These are phyloP conservation scores for Tephrocybe rancida DNA, from an alignment of 768 basidiomycete genomes.

Conservation along the genomic window DNA sequence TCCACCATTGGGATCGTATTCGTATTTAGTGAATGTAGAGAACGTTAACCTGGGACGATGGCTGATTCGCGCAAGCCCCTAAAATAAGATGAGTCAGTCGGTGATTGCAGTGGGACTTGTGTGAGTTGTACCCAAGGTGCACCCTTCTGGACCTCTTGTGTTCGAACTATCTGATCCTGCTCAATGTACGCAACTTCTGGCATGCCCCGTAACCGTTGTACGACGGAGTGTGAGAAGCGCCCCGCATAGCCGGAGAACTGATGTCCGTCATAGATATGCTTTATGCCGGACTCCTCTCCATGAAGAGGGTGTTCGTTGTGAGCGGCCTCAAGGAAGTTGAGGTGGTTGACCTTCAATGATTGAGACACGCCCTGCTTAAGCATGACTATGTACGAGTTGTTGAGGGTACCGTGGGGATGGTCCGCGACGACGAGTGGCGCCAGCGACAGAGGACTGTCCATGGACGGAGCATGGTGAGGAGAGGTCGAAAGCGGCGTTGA, in stretches of 20 bases:
- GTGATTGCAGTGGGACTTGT: neutral
- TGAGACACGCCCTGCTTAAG: slow-evolving; percentile 71
- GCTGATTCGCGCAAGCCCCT: slow-evolving; percentile 96
- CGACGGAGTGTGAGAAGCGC: slow-evolving; percentile 64
- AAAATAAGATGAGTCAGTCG: slow-evolving; percentile 19
- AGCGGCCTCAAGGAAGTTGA: slow-evolving; percentile 75
- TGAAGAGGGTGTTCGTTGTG: slow-evolving; percentile 54
- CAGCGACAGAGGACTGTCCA: slow-evolving; percentile 47
- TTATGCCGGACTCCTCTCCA: slow-evolving; percentile 54
- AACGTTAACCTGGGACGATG: slow-evolving; percentile 80
- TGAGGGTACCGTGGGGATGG: slow-evolving; percentile 72
- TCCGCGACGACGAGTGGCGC: slow-evolving; percentile 63
- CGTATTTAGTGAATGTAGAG: slow-evolving; percentile 83
- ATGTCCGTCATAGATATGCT: slow-evolving; percentile 77
- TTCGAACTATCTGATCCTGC: slow-evolving; percentile 90
- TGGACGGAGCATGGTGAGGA: slow-evolving; percentile 29
- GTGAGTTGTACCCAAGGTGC: slow-evolving; percentile 84
- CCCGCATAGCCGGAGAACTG: slow-evolving; percentile 78
- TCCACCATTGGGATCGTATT: slow-evolving; percentile 72
- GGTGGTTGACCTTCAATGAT: slow-evolving; percentile 68
- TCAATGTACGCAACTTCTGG: slow-evolving; percentile 95
- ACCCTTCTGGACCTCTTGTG: slow-evolving; percentile 65
- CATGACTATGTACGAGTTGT: slow-evolving; percentile 95
- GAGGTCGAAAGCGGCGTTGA: slow-evolving; percentile 56
- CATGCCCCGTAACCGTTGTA: slow-evolving; percentile 76